A percentile compares a stretch with the other conserved stretches of the same genome.
phyloP scores from a whole-genome alignment of 2,329 filamentous ascomycete genomes.

The Curvularia verruculosa region DNA sequence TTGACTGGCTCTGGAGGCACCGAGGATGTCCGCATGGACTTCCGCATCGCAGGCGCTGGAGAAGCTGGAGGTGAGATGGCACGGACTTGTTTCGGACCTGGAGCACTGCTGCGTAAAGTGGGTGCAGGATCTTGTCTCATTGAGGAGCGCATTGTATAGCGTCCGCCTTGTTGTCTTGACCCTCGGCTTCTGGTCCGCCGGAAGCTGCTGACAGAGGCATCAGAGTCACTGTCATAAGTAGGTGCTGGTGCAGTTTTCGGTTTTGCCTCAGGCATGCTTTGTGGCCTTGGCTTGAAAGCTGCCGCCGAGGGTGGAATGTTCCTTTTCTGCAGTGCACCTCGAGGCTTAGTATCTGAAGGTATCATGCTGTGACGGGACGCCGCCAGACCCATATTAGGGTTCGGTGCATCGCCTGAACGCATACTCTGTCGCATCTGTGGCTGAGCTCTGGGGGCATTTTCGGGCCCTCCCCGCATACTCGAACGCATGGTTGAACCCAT shows the following conservation, averaged over 20 bases:
- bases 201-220: slow-evolving; percentile 73
- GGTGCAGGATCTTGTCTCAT: slow-evolving; percentile 63
- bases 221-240: slow-evolving; percentile 51
- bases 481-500: slow-evolving; percentile 41
- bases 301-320: slow-evolving; percentile 41
- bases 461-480: slow-evolving; percentile 45
- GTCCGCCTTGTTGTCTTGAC: slow-evolving; percentile 48
- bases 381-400: slow-evolving; percentile 38
- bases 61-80: slow-evolving; percentile 50
- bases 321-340: slow-evolving; percentile 49
- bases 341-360: slow-evolving; percentile 32
- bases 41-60: slow-evolving; percentile 36
- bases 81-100: slow-evolving; percentile 47
- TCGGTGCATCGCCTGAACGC: slow-evolving; percentile 44
- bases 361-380: slow-evolving; percentile 45
- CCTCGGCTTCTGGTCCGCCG: slow-evolving; percentile 61
- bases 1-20: slow-evolving; percentile 39
- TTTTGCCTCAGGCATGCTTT: slow-evolving; percentile 31
- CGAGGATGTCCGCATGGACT: slow-evolving; percentile 43
- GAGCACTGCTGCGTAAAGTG: slow-evolving; percentile 38
- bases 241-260: slow-evolving; percentile 28
- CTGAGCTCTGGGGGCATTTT: slow-evolving; percentile 16
- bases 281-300: slow-evolving; percentile 32
- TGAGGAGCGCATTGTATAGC: slow-evolving; percentile 70
- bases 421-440: slow-evolving; percentile 57